Conservation (phyloP, 140 eudicot species). For the Oenanthe javanica region DNA sequence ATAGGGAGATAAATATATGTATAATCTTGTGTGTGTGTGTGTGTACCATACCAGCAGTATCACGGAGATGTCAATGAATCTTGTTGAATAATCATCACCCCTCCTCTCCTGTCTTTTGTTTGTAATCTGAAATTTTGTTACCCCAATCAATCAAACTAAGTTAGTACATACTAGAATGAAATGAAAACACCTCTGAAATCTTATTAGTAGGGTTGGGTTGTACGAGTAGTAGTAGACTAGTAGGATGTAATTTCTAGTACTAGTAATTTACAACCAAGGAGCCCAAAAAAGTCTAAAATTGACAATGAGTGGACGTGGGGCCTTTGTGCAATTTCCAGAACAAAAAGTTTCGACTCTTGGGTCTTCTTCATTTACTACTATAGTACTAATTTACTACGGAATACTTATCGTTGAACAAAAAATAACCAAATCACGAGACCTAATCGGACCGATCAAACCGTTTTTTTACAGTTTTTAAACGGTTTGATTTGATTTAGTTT, state of each 20-base stretch:
- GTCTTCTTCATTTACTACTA: not conserved
- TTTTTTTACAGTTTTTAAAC: too few relatives aligned
- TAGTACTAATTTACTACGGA: not conserved
- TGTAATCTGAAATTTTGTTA: not conserved
- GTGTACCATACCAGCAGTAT: not conserved
- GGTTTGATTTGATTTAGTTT: too few relatives aligned
- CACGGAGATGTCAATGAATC: constrained; percentile 5
- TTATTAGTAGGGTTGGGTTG: too few relatives aligned
- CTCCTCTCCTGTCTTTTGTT: not conserved
- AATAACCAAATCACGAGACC: too few relatives aligned
- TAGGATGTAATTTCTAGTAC: not conserved
- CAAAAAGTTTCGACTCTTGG: not conserved
- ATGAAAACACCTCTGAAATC: not conserved
- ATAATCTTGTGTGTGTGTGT: not conserved
- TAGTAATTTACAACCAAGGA: not conserved
- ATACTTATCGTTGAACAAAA: too few relatives aligned
- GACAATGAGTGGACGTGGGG: not conserved
- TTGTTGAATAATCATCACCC: constrained; percentile 1
- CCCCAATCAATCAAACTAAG: too few relatives aligned
- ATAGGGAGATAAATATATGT: not conserved
- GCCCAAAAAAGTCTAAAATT: constrained; percentile 1
- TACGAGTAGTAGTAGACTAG: too few relatives aligned
- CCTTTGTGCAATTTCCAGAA: not conserved
- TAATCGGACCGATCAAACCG: too few relatives aligned
- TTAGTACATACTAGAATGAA: too few relatives aligned